Percentiles rank a stretch among this genome's conserved stretches.
These are phyloP conservation scores for Aureobasidium sp. DNA, from an alignment of 2,329 filamentous ascomycete genomes.

Conservation along the genomic window DNA sequence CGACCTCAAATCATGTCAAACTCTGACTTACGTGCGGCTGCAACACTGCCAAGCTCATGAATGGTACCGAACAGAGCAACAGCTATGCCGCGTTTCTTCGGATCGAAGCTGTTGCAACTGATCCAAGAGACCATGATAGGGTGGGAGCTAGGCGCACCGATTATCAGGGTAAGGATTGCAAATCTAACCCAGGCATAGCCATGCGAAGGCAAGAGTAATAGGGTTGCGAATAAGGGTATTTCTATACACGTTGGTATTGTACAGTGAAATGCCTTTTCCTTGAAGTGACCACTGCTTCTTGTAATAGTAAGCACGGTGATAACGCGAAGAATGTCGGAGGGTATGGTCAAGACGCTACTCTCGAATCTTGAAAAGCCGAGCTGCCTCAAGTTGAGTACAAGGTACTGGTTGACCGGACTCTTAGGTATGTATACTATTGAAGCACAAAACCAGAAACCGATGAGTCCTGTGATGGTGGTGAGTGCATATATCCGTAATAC, in stretches of 20 bases:
- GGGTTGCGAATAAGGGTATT: conserved; percentile 44
- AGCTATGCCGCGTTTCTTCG: conserved; percentile 43
- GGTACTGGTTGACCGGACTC: conserved; percentile 44
- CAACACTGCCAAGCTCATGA: conserved; percentile 40
- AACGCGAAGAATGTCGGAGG: conserved; percentile 29
- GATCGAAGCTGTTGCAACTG: conserved; percentile 43
- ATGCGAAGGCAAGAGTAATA: conserved; percentile 44
- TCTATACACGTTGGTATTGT: conserved; percentile 48
- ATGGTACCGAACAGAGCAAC: conserved; percentile 44
- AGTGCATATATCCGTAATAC: neutral
- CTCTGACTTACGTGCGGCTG: conserved; percentile 17
- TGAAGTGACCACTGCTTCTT: conserved; percentile 48
- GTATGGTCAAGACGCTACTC: conserved; percentile 16
- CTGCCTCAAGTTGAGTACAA: conserved; percentile 51
- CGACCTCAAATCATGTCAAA: too few species aligned
- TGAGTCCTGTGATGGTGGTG: neutral
- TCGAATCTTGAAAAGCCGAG: conserved; percentile 42
- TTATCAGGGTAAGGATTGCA: neutral
- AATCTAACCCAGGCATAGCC: conserved; percentile 48
- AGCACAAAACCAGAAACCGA: neutral
- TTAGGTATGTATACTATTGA: conserved; percentile 41
- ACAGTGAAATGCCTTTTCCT: conserved; percentile 48
- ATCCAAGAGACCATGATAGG: conserved; percentile 47
- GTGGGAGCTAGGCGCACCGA: conserved; percentile 47
- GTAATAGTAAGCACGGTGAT: conserved; percentile 49